Conservation (phyloP, 768 basidiomycete species). For the Mycena rosella region DNA sequence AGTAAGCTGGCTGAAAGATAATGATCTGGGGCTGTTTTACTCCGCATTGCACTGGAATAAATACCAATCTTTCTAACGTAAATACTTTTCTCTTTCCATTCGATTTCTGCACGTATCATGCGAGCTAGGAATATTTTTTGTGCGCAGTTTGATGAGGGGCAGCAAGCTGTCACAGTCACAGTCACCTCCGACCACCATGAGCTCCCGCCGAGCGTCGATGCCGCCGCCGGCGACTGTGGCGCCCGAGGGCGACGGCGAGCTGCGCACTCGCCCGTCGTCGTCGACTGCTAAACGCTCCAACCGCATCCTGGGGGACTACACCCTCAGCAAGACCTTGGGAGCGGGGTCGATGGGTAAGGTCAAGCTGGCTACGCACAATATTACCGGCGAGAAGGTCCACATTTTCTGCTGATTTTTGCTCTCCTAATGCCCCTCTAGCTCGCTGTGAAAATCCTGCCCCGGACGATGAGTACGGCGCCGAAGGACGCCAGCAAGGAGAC, state of each 20-base stretch:
- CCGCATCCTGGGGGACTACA: slow-evolving; percentile 92
- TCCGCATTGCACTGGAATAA: too few species aligned
- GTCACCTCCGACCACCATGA: too few species aligned
- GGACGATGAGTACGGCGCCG: slow-evolving; percentile 45
- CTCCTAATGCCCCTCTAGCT: slow-evolving; percentile 56
- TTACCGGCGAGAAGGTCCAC: slow-evolving; percentile 92
- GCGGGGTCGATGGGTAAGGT: slow-evolving; percentile 99
- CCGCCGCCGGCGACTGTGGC: slow-evolving; percentile 14
- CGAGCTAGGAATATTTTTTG: too few species aligned
- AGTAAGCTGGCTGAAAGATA: too few species aligned
- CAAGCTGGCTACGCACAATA: slow-evolving; percentile 91
- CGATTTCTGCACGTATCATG: too few species aligned
- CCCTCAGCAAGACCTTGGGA: slow-evolving; percentile 95
- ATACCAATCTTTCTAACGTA: too few species aligned
- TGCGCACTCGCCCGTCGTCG: slow-evolving; percentile 26
- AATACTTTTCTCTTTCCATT: too few species aligned
- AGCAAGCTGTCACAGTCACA: too few species aligned
- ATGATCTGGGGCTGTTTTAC: too few species aligned
- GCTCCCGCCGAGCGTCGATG: too few species aligned
- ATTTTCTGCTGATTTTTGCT: slow-evolving; percentile 11
- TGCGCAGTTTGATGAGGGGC: too few species aligned
- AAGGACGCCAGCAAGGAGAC: slow-evolving; percentile 87
- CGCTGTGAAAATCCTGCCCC: slow-evolving; percentile 97
- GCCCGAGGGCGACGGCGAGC: slow-evolving; percentile 28
- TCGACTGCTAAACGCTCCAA: slow-evolving; percentile 55